Percentiles rank a stretch among this genome's conserved stretches.
Evolutionary conservation across 768 basidiomycete genomes (phyloP).

Genomic region (Lactarius psammicola): DNA sequence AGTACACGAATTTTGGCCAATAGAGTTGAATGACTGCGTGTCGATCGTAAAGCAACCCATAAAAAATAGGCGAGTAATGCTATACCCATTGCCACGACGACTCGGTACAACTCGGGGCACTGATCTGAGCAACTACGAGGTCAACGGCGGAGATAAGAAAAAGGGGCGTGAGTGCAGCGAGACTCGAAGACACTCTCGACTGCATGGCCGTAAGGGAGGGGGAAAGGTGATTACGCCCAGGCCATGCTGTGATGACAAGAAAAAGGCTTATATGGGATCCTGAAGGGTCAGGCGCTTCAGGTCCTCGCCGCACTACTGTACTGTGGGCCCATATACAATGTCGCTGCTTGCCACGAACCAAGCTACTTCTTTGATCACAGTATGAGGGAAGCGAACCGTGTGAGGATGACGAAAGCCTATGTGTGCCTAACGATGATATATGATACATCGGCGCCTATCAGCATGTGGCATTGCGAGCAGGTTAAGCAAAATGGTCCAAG

Average conservation of each 20-base stretch:
- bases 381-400: too few species aligned
- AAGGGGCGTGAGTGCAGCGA: background rate
- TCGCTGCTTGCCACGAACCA: too few species aligned
- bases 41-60: background rate
- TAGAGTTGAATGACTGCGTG: background rate
- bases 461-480: too few species aligned
- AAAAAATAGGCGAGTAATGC: background rate
- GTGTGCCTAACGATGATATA: too few species aligned
- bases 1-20: background rate
- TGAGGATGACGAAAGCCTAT: too few species aligned
- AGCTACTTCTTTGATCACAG: too few species aligned
- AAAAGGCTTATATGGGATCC: background rate
- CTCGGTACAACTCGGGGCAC: background rate
- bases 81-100: background rate
- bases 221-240: background rate
- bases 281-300: too few species aligned
- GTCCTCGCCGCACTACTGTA: too few species aligned
- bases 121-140: background rate
- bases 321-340: too few species aligned
- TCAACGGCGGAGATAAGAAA: background rate
- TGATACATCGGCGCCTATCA: too few species aligned
- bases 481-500: too few species aligned
- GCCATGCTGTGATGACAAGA: background rate
- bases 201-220: background rate
- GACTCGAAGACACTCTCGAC: background rate